phyloP scores from a whole-genome alignment of 768 basidiomycete genomes.

The Phylloporus sp. region DNA sequence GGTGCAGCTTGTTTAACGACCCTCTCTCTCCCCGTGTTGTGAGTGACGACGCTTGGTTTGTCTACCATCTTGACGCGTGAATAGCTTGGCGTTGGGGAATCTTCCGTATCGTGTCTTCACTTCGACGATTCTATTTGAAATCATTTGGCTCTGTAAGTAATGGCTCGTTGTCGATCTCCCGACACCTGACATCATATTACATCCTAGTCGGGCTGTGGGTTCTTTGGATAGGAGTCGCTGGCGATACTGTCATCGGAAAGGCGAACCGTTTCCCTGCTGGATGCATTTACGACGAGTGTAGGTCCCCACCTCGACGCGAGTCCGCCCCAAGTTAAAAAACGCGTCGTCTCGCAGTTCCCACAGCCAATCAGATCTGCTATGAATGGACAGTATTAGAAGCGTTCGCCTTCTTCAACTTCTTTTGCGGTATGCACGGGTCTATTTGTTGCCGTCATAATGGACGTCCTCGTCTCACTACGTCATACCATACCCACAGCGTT shows the following conservation, averaged over 20 bases:
- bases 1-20: constrained; percentile 12
- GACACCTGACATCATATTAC: background rate
- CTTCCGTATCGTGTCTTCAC: constrained; percentile 11
- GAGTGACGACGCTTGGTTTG: background rate
- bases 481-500: too few species aligned
- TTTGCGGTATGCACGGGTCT: constrained; percentile 21
- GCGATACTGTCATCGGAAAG: constrained; percentile 7
- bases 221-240: constrained; percentile 18
- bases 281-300: constrained; percentile 11
- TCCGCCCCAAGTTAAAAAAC: background rate
- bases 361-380: constrained; percentile 10
- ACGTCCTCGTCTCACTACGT: background rate
- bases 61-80: background rate
- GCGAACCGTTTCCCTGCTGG: constrained; percentile 15
- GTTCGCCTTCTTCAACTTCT: constrained; percentile 21
- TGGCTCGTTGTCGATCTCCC: background rate
- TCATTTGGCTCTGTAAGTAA: constrained; percentile 25
- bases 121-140: constrained; percentile 23
- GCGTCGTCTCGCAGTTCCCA: constrained; percentile 8
- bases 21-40: constrained; percentile 24
- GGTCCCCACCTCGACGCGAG: background rate
- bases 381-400: constrained; percentile 20
- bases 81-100: constrained; percentile 16
- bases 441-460: background rate
- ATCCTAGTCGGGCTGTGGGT: constrained; percentile 20